These are phyloP conservation scores for Capronia coronata DNA, from an alignment of 2,329 filamentous ascomycete genomes.

Conservation along the genomic window DNA sequence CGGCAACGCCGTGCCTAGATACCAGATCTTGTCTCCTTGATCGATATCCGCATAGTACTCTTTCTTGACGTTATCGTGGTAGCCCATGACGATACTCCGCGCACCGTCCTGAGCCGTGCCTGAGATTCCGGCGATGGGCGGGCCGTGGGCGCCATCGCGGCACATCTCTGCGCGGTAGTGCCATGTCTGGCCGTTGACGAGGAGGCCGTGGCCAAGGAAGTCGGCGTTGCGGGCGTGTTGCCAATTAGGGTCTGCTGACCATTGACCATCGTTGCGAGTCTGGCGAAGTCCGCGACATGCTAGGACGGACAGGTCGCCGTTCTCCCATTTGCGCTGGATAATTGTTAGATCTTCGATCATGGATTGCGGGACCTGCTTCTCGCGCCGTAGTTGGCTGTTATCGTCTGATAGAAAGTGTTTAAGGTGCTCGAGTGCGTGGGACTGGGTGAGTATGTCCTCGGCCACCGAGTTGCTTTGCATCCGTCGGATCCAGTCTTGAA, in stretches of 20 bases:
- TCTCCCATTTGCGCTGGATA: constrained; percentile 20
- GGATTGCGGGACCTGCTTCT: constrained; percentile 7
- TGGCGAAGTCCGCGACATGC: constrained; percentile 15
- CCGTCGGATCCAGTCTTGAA: constrained; percentile 13
- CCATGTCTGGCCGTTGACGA: constrained; percentile 31
- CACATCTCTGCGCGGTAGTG: constrained; percentile 23
- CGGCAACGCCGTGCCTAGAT: constrained; percentile 44
- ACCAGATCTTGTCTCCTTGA: constrained; percentile 44
- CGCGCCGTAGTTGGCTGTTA: background rate
- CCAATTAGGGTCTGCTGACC: constrained; percentile 6
- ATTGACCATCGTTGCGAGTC: background rate
- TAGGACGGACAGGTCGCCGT: constrained; percentile 18
- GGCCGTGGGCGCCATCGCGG: constrained; percentile 30
- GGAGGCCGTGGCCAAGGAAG: constrained; percentile 23
- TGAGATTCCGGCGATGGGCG: constrained; percentile 39
- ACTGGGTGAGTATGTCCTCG: constrained; percentile 5
- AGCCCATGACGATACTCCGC: constrained; percentile 50
- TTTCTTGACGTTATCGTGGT: constrained; percentile 23
- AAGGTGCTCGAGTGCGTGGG: constrained; percentile 4
- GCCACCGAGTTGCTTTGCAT: constrained; percentile 15
- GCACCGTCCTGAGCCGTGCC: constrained; percentile 44
- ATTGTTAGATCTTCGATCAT: constrained; percentile 23
- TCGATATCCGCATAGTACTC: constrained; percentile 42
- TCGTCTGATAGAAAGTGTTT: constrained; percentile 14
- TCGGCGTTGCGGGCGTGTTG: background rate